Evolutionary conservation across 2,329 filamentous ascomycete species (phyloP).

Genomic region (Fonsecaea pedrosoi): DNA sequence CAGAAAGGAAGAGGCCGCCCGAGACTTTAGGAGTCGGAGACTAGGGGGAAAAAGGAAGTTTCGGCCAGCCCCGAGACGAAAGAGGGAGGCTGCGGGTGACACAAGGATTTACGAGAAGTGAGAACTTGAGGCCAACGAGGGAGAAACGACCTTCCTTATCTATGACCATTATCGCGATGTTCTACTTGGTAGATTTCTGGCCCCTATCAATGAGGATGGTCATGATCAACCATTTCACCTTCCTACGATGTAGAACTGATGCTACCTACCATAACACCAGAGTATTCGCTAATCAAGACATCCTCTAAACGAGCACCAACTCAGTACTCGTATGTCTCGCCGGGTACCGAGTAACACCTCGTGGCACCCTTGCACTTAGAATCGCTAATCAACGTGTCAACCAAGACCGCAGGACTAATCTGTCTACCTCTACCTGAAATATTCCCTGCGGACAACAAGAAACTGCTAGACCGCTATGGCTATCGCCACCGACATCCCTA

Average conservation of each 20-base stretch:
- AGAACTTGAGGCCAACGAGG: not conserved
- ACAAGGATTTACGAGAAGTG: not conserved
- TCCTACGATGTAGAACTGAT: not conserved
- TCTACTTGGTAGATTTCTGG: not conserved
- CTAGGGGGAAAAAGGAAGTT: not conserved
- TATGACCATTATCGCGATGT: not conserved
- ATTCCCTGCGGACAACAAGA: not conserved
- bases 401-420: not conserved
- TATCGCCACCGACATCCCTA: slow-evolving; percentile 24
- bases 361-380: not conserved
- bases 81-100: not conserved
- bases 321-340: not conserved
- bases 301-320: not conserved
- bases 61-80: not conserved
- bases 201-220: slow-evolving; percentile 1
- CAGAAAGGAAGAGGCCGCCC: not conserved
- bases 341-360: not conserved
- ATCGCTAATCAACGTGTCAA: not conserved
- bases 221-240: not conserved
- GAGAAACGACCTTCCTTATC: not conserved
- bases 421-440: no score
- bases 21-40: not conserved
- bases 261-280: not conserved
- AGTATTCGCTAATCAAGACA: not conserved
- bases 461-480: not conserved